Conservation (phyloP, 1,284 basidiomycete species). For the Leccinum huronense region DNA sequence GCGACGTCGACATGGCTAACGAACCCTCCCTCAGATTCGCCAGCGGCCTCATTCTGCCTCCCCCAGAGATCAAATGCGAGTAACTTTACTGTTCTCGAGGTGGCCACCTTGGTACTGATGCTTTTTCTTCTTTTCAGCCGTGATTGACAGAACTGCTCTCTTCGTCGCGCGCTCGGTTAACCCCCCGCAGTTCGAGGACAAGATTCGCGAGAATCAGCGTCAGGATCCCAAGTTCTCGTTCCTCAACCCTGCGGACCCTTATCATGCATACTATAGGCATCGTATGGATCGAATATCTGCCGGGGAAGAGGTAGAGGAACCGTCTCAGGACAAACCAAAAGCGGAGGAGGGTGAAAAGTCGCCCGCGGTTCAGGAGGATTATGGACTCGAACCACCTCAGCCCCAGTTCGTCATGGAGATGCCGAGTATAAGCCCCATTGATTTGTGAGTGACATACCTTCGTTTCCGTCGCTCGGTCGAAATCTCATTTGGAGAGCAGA, state of each 20-base stretch:
- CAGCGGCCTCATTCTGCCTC: constrained; percentile 86
- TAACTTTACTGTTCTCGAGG: constrained; percentile 11
- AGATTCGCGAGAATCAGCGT: constrained; percentile 92
- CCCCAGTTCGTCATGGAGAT: constrained; percentile 87
- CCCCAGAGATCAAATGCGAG: constrained; percentile 89
- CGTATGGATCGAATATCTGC: constrained; percentile 76
- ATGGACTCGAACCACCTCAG: constrained; percentile 78
- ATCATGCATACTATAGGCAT: constrained; percentile 95
- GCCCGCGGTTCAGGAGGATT: constrained; percentile 44
- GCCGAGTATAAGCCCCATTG: constrained; percentile 87
- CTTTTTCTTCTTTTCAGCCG: constrained; percentile 52
- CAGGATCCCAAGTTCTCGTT: constrained; percentile 96
- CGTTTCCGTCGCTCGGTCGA: neutral
- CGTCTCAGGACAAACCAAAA: constrained; percentile 46
- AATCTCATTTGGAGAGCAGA: constrained; percentile 42
- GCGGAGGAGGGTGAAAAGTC: constrained; percentile 39
- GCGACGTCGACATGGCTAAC: constrained; percentile 43
- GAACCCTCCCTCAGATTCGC: constrained; percentile 57
- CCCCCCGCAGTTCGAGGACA: constrained; percentile 88
- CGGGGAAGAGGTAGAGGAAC: constrained; percentile 72
- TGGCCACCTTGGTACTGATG: constrained; percentile 14
- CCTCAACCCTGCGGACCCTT: constrained; percentile 91
- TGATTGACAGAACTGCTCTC: constrained; percentile 95
- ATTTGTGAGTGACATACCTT: constrained; percentile 64
- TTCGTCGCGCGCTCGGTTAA: constrained; percentile 91